phyloP scores from a whole-genome alignment of 805 yeast species.

The Torulaspora microellipsoides region DNA sequence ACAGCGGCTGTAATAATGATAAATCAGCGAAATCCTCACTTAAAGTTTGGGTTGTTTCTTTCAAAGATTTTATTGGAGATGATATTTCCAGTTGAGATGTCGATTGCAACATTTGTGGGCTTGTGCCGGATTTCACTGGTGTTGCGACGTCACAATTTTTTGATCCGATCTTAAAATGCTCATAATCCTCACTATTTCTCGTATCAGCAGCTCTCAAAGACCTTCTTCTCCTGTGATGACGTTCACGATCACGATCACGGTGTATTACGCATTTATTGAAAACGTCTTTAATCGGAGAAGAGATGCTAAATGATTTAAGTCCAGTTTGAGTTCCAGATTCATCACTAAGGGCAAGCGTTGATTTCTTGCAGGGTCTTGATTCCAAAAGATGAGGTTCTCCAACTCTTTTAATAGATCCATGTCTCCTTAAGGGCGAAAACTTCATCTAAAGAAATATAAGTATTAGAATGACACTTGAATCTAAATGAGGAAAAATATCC shows the following conservation, averaged over 20 bases:
- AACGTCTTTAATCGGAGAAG: constrained; percentile 8
- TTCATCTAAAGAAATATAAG: constrained; percentile 9
- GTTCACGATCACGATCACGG: constrained; percentile 2
- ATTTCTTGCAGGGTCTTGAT: constrained; percentile 12
- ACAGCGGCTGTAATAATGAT: constrained; percentile 1
- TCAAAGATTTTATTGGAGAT: constrained; percentile 5
- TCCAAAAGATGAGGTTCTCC: constrained; percentile 17
- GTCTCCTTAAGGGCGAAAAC: constrained; percentile 4
- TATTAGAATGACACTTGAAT: neutral
- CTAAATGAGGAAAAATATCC: neutral
- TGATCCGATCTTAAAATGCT: neutral
- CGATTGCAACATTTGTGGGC: constrained; percentile 7
- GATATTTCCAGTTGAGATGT: constrained; percentile 9
- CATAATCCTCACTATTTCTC: neutral
- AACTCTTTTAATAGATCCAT: constrained; percentile 18
- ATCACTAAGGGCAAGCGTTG: constrained; percentile 5
- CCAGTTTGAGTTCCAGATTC: constrained; percentile 7
- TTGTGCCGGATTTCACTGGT: constrained; percentile 1
- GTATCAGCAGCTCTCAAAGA: neutral
- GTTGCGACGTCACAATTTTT: neutral
- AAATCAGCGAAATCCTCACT: constrained; percentile 10
- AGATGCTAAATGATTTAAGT: neutral
- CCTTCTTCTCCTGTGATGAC: constrained; percentile 2
- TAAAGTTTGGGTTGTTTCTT: neutral
- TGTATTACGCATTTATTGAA: constrained; percentile 3